Evolutionary conservation across 768 basidiomycete species (phyloP).

Genomic region (Boletus patriciae): DNA sequence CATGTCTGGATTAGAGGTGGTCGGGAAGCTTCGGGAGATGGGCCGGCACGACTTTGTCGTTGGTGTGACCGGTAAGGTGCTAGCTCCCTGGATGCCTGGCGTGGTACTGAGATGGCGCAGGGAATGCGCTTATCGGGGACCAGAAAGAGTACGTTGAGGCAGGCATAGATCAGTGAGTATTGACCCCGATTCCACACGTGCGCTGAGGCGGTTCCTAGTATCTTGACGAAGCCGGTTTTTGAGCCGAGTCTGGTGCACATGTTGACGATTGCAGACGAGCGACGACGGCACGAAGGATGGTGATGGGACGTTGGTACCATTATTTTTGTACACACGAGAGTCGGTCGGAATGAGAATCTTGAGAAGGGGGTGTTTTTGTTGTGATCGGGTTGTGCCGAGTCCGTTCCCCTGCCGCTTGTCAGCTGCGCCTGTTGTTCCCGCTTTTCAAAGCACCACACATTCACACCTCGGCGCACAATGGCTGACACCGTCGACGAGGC

Average conservation of each 20-base stretch:
- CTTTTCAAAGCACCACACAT: constrained; percentile 24
- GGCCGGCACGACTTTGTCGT: constrained; percentile 78
- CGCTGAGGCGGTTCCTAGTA: constrained; percentile 39
- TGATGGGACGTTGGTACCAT: background rate
- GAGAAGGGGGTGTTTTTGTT: constrained; percentile 20
- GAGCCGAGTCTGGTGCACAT: constrained; percentile 51
- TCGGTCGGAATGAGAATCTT: constrained; percentile 7
- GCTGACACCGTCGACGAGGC: constrained; percentile 25
- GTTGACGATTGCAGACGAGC: constrained; percentile 44
- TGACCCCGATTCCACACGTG: background rate
- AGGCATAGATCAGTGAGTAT: constrained; percentile 68
- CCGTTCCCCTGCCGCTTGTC: constrained; percentile 32
- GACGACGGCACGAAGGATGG: constrained; percentile 24
- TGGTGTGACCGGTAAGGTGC: constrained; percentile 63
- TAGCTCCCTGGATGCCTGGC: background rate
- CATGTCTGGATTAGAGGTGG: constrained; percentile 70
- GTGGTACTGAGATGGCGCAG: constrained; percentile 30
- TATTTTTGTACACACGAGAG: background rate
- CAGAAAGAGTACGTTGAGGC: constrained; percentile 76
- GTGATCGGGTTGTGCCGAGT: constrained; percentile 36
- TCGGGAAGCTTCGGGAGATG: constrained; percentile 61
- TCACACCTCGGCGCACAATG: constrained; percentile 31
- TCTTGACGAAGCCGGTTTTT: constrained; percentile 77
- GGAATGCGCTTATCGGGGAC: constrained; percentile 57
- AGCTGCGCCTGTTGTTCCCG: constrained; percentile 35